Evolutionary conservation across 2,329 filamentous ascomycete species (phyloP).

Genomic region (Colletotrichum nymphaeae): DNA sequence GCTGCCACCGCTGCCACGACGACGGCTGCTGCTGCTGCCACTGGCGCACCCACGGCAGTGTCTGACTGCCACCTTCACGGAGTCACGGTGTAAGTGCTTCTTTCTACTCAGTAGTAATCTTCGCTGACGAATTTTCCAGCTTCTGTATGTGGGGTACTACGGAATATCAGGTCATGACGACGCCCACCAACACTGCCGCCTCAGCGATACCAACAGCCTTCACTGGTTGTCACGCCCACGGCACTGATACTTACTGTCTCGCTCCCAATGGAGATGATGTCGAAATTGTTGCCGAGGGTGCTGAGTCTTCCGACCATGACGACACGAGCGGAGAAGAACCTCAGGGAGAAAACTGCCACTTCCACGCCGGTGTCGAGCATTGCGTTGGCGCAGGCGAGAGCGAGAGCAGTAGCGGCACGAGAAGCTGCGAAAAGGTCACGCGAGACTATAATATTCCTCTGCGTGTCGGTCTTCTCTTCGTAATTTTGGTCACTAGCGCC

Average conservation of each 20-base stretch:
- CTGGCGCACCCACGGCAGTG: constrained; percentile 47
- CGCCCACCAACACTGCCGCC: constrained; percentile 60
- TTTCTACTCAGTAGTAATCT: background rate
- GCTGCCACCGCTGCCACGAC: constrained; percentile 29
- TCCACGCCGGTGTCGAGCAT: constrained; percentile 80
- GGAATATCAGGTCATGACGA: constrained; percentile 57
- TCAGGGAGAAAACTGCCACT: constrained; percentile 70
- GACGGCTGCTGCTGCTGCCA: constrained; percentile 1
- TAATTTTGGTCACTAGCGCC: constrained; percentile 74
- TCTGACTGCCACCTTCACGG: constrained; percentile 56
- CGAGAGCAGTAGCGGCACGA: constrained; percentile 46
- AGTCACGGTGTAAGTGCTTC: constrained; percentile 48
- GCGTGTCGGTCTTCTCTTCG: constrained; percentile 78
- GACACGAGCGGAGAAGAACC: constrained; percentile 38
- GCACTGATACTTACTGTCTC: constrained; percentile 69
- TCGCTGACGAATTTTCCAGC: constrained; percentile 42
- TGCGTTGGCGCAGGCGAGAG: constrained; percentile 46
- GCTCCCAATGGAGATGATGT: constrained; percentile 70
- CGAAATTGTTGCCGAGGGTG: constrained; percentile 57
- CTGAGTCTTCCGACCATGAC: constrained; percentile 38
- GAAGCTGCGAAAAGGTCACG: constrained; percentile 57
- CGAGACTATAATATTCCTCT: constrained; percentile 75
- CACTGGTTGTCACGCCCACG: constrained; percentile 74
- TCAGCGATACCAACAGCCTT: constrained; percentile 69
- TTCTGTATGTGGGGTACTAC: constrained; percentile 56